Conservation (phyloP, 2,329 filamentous ascomycete genomes). For the Diaporthe citrichinensis region DNA sequence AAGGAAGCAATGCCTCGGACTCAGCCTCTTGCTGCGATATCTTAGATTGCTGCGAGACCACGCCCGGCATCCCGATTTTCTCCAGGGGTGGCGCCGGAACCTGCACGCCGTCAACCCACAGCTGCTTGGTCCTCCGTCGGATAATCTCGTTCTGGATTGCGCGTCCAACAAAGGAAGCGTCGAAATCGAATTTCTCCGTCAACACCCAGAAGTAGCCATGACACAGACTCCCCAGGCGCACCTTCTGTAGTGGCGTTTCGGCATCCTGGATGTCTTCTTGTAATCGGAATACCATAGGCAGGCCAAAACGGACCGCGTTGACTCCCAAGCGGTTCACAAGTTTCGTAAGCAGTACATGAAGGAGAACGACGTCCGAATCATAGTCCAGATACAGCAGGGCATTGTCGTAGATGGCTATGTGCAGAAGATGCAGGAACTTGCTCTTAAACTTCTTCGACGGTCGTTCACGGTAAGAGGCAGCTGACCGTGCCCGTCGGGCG, state of each 20-base stretch:
- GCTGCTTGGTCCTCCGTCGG: constrained; percentile 78
- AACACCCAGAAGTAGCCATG: constrained; percentile 91
- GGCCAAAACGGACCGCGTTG: constrained; percentile 82
- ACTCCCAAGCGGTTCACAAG: constrained; percentile 85
- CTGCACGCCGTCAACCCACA: constrained; percentile 84
- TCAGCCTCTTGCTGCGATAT: constrained; percentile 69
- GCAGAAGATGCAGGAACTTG: constrained; percentile 86
- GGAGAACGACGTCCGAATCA: constrained; percentile 80
- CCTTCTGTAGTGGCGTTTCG: constrained; percentile 77
- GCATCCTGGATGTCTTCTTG: constrained; percentile 85
- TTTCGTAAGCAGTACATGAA: constrained; percentile 82
- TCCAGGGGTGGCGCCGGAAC: constrained; percentile 78
- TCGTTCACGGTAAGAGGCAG: constrained; percentile 74
- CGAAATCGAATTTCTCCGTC: constrained; percentile 82
- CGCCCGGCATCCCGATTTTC: constrained; percentile 69
- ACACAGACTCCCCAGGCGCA: constrained; percentile 86
- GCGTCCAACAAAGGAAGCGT: constrained; percentile 76
- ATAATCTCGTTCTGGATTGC: constrained; percentile 83
- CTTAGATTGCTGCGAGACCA: constrained; percentile 57
- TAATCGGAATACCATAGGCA: constrained; percentile 90
- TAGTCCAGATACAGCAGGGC: constrained; percentile 80
- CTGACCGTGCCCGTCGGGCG: constrained; percentile 77
- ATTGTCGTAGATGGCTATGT: constrained; percentile 91
- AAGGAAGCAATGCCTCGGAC: constrained; percentile 77
- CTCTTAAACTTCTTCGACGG: constrained; percentile 67